A percentile compares a stretch with the other conserved stretches of the same genome.
These are phyloP conservation scores for Apiotrichum akiyoshidainum DNA, from an alignment of 1,284 basidiomycete genomes.

Conservation along the genomic window DNA sequence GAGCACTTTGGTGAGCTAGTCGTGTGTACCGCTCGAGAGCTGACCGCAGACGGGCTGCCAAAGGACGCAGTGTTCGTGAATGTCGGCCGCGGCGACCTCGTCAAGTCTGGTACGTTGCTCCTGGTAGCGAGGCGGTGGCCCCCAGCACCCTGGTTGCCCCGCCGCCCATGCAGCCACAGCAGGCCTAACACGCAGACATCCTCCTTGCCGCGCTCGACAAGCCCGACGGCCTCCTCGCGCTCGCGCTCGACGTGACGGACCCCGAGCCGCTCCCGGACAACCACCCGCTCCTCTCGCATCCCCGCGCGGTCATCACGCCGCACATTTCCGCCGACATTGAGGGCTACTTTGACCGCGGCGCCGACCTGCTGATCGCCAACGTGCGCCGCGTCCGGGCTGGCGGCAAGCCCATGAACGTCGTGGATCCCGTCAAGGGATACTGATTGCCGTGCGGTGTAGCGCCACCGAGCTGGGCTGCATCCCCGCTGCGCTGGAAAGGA, in stretches of 20 bases:
- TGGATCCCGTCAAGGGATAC: conserved; percentile 47
- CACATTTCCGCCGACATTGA: conserved; percentile 43
- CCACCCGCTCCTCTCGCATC: conserved; percentile 47
- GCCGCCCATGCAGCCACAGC: no score
- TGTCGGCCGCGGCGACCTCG: conserved; percentile 48
- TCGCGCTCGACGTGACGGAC: conserved; percentile 50
- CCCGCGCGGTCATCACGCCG: conserved; percentile 43
- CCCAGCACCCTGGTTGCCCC: no score
- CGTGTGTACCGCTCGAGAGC: no score
- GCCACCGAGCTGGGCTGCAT: no score
- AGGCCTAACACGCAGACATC: background rate
- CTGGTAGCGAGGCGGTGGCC: no score
- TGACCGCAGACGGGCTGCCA: conserved; percentile 28
- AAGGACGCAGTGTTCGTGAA: conserved; percentile 47
- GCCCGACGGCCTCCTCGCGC: conserved; percentile 31
- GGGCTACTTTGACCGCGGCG: conserved; percentile 38
- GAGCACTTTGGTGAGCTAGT: conserved; percentile 31
- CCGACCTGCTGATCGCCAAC: conserved; percentile 49
- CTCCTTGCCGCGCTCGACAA: conserved; percentile 7
- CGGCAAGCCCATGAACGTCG: conserved; percentile 38
- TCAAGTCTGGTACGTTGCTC: conserved; percentile 24
- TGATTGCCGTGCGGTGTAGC: no score
- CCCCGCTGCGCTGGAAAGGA: no score
- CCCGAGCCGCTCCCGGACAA: conserved; percentile 47
- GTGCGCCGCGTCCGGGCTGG: conserved; percentile 41